Conservation (phyloP, 352 stramenopile genomes). For the Phytophthora cryptogea region DNA sequence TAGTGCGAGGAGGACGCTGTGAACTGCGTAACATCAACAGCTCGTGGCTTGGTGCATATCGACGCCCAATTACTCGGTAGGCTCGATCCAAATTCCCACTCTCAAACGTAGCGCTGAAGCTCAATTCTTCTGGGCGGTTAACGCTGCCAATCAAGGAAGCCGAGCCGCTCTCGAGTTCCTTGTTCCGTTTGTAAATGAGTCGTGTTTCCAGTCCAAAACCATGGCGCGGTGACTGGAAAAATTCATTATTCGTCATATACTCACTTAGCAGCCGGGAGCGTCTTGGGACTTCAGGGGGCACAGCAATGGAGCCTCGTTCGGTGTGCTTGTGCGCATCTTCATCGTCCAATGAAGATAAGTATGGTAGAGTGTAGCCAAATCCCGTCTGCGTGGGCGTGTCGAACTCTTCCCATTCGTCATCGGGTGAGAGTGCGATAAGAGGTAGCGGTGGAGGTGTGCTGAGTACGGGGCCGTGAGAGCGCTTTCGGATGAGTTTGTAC, state of each 20-base stretch:
- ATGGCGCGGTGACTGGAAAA: conserved; percentile 59
- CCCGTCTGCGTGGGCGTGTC: conserved; percentile 59
- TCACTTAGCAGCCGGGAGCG: conserved; percentile 55
- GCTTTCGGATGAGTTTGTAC: conserved; percentile 46
- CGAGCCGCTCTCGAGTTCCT: conserved; percentile 34
- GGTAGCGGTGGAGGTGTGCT: conserved; percentile 60
- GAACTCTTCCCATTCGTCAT: conserved; percentile 75
- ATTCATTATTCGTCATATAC: conserved; percentile 78
- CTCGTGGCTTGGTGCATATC: conserved; percentile 56
- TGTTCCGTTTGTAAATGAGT: conserved; percentile 73
- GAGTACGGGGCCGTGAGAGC: conserved; percentile 43
- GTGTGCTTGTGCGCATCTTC: conserved; percentile 43
- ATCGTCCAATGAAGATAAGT: conserved; percentile 47
- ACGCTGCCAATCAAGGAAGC: background rate
- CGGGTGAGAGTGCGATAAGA: conserved; percentile 65
- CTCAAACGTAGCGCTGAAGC: conserved; percentile 73
- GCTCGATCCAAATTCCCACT: conserved; percentile 77
- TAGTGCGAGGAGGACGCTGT: background rate
- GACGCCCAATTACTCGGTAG: conserved; percentile 60
- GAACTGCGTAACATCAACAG: conserved; percentile 24
- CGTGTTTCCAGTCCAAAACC: conserved; percentile 60
- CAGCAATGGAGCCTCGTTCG: conserved; percentile 9
- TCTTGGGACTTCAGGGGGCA: conserved; percentile 12
- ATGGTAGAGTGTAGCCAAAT: conserved; percentile 57
- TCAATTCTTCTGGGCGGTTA: conserved; percentile 40